Evolutionary conservation across 2,329 filamentous ascomycete genomes (phyloP), one percentile per base, ranked within the genome.

Genomic region (Aureobasidium mangrovei): DNA sequence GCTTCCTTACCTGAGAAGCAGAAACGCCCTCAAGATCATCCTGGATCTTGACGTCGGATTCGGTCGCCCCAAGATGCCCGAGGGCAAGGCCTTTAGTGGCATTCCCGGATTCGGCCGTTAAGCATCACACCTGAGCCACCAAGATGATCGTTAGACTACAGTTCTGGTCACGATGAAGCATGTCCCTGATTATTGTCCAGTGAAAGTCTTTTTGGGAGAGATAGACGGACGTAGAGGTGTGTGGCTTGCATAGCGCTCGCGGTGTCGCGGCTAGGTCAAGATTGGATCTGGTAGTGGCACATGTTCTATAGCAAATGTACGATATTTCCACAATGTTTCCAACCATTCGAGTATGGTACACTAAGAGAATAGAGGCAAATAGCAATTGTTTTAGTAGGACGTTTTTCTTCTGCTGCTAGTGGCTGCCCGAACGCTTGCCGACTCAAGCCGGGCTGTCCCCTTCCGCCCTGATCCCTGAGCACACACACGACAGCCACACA

Each of bases 1-100:
- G 43, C 69, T 85, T 58, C 81, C 82, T 31, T 86, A 85, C 65
- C 69, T 87, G 60, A 74, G 84, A 63, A 94, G 88, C 71, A 79
- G 90, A 57, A 97, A 96, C 68, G 91, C 91, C 8, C 77, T 97
- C 62, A 96, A 96, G 79, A 88, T 96, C 63, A 91, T 97, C 63
- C 81, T 96, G 46, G 91, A 97, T 70, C 76, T 97, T 58, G 91
- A 97, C 67, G 85, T 93, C 73, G 87, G 94, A 68, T 96, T 97
- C 75, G 91, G 91, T 58, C 81, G 83, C 61, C 73, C 86, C 57
- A 82, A 80, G 70, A 12, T 57, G 44, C 55, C 57, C 5, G 55
- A 59, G 31, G 53, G 57, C 28, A 32, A 55, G 42, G 47, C 41
- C 7, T 57, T 49, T 24, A 45, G 41, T 38, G 56, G 56, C 9